Conservation (phyloP, 768 basidiomycete genomes). For the Kwoniella sp. region DNA sequence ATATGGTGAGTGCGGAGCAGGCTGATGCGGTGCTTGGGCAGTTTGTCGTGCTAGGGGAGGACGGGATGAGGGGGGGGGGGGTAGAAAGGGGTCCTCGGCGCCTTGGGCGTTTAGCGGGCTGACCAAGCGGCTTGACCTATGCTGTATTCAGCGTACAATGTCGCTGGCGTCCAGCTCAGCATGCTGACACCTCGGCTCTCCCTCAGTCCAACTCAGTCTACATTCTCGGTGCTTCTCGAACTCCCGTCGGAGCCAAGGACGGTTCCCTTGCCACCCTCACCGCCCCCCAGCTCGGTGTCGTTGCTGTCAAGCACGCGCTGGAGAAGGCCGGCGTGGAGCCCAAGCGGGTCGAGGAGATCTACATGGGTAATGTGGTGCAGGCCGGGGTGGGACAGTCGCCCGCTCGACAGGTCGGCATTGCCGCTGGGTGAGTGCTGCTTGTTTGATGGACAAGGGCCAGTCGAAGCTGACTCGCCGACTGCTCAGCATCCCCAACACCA, state of each 20-base stretch:
- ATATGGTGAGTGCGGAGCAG: no score
- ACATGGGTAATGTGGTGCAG: conserved; percentile 96
- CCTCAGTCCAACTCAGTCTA: conserved; percentile 28
- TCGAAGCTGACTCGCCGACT: background rate
- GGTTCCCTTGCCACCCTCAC: conserved; percentile 82
- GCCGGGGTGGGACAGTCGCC: conserved; percentile 96
- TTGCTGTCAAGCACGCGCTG: conserved; percentile 87
- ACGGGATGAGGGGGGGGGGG: no score
- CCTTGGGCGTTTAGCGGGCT: no score
- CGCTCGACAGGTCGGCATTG: conserved; percentile 94
- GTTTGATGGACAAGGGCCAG: no score
- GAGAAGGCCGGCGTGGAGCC: conserved; percentile 74
- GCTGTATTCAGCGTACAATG: no score
- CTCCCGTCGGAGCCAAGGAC: conserved; percentile 88
- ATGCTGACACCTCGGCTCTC: no score
- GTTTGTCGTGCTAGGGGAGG: no score
- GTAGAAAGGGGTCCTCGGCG: no score
- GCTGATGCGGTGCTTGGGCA: no score
- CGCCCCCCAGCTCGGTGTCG: conserved; percentile 81
- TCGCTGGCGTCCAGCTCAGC: no score
- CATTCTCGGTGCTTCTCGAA: conserved; percentile 89
- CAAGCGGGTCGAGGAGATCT: conserved; percentile 83
- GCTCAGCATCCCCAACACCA: conserved; percentile 59
- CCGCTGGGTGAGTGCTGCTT: conserved; percentile 59
- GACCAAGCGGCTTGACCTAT: no score